Conservation (phyloP, 2,329 filamentous ascomycete species). For the Epichloe amarillans region DNA sequence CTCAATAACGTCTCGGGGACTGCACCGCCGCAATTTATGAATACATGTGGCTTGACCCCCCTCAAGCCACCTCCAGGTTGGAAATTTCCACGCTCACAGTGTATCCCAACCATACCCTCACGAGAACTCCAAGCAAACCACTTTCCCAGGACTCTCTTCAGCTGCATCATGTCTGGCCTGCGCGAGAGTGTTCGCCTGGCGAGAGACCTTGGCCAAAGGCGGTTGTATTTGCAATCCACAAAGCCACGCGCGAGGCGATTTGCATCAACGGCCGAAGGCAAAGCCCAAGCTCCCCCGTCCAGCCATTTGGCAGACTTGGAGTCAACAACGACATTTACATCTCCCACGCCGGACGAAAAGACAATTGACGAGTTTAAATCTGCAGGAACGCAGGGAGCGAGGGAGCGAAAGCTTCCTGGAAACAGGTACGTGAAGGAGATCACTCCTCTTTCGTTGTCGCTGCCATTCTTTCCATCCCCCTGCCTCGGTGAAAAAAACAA, state of each 20-base stretch:
- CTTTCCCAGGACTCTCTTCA: neutral
- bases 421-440: slow-evolving; percentile 26
- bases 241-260: slow-evolving; percentile 24
- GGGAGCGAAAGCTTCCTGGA: slow-evolving; percentile 29
- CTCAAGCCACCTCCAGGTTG: slow-evolving; percentile 12
- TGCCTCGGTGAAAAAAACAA: neutral
- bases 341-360: slow-evolving; percentile 26
- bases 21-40: slow-evolving; percentile 4
- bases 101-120: neutral
- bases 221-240: slow-evolving; percentile 13
- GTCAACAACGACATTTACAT: slow-evolving; percentile 32
- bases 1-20: neutral
- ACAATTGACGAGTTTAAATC: slow-evolving; percentile 27
- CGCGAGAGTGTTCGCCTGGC: slow-evolving; percentile 26
- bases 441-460: slow-evolving; percentile 16
- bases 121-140: neutral
- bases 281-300: slow-evolving; percentile 13
- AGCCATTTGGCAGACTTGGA: slow-evolving; percentile 35
- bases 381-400: slow-evolving; percentile 21
- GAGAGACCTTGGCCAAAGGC: slow-evolving; percentile 17
- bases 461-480: slow-evolving; percentile 12
- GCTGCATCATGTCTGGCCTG: slow-evolving; percentile 26
- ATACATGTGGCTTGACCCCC: slow-evolving; percentile 11
- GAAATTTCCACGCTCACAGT: slow-evolving; percentile 21
- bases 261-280: slow-evolving; percentile 30